Evolutionary conservation across 306 rosid species (phyloP), one percentile per base, ranked within the genome.

Genomic region (Cucurbita ficifolia): DNA sequence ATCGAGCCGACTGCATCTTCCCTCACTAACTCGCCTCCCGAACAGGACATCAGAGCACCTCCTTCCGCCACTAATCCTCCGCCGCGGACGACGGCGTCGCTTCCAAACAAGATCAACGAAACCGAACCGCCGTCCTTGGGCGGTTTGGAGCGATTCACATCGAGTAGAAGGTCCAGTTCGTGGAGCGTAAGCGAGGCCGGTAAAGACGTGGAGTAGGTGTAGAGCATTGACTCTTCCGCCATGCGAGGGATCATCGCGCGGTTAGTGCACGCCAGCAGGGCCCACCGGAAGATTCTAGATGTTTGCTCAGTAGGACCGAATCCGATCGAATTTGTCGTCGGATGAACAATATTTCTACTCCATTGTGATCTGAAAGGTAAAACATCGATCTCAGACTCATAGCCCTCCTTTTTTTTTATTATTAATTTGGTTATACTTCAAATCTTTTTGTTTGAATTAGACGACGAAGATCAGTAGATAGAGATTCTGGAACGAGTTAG

Each of bases 91-190:
- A 49, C 76, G 0, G 92, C 80, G 12, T 76, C 93, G 64, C 68
- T 72, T 1, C 72, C 82, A 29, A 85, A 96, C 77, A 74, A 69
- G 8, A 87, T 89, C 80, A 73, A 84, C 75, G 96, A 86, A 77
- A 73, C 82, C 42, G 97, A 80, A 40, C 80, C 98, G 7, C 83
- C 81, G 48, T 83, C 85, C 78, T 56, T 93, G 79, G 96, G 95
- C 0, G 84, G 85, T 0, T 43, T 93, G 87, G 79, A 63, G 62
- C 86, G 92, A 83, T 94, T 94, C 85, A 82, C 79, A 0, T 94
- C 97, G 0, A 97, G 97, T 53, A 83, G 98, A 75, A 86, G 85
- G 76, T 87, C 92, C 40, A 89, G 76, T 43, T 50, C 92, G 45
- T 89, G 88, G 92, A 80, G 45, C 55, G 73, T 67, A 11, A 43